These are phyloP conservation scores for Pythium rhizo-oryzae DNA, from an alignment of 352 stramenopile genomes.

Conservation along the genomic window DNA sequence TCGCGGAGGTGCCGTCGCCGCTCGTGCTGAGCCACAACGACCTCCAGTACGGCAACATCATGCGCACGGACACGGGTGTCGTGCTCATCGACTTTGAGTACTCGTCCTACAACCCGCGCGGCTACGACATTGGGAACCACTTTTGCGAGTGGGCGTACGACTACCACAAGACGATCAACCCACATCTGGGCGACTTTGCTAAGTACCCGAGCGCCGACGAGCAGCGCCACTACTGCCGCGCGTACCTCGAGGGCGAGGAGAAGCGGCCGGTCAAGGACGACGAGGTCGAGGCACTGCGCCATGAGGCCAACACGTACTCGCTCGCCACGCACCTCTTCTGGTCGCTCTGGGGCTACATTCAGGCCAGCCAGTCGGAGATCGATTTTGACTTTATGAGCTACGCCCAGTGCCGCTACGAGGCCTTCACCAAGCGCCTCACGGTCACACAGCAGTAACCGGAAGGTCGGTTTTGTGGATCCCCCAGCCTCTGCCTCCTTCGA, in stretches of 20 bases:
- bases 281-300: conserved; percentile 60
- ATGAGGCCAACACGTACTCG: conserved; percentile 84
- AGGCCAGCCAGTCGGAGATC: conserved; percentile 87
- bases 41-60: conserved; percentile 93
- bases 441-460: conserved; percentile 37
- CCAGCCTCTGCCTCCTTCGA: background rate
- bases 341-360: conserved; percentile 91
- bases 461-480: background rate
- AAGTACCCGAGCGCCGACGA: conserved; percentile 72
- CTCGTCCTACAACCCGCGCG: conserved; percentile 90
- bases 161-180: conserved; percentile 83
- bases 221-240: conserved; percentile 69
- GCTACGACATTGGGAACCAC: conserved; percentile 93
- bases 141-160: conserved; percentile 90
- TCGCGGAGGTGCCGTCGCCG: conserved; percentile 63
- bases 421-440: conserved; percentile 67
- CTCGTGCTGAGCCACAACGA: conserved; percentile 93
- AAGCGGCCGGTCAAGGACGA: conserved; percentile 46
- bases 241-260: conserved; percentile 61
- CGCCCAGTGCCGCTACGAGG: conserved; percentile 69
- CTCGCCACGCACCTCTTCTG: conserved; percentile 91
- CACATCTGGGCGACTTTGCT: conserved; percentile 71
- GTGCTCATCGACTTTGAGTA: conserved; percentile 96
- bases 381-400: conserved; percentile 94
- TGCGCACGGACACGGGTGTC: conserved; percentile 69